Evolutionary conservation across 805 yeast genomes (phyloP).

Genomic region (Barnettozyma salicaria): DNA sequence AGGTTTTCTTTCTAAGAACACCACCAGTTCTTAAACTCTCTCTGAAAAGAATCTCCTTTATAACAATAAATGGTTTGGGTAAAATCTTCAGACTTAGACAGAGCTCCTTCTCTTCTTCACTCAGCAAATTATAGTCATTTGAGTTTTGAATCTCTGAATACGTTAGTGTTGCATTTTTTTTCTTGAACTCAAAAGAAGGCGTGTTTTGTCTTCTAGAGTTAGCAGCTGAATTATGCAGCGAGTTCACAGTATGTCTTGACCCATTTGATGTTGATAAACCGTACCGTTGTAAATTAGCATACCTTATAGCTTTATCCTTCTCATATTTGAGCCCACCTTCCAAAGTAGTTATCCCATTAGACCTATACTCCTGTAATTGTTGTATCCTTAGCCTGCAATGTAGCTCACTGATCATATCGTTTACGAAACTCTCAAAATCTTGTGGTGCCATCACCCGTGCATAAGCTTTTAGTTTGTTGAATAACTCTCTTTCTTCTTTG

Average conservation of each 20-base stretch:
- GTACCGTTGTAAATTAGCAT: conserved; percentile 53
- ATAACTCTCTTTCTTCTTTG: conserved; percentile 84
- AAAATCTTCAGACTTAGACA: conserved; percentile 78
- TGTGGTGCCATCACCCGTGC: conserved; percentile 73
- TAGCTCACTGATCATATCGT: conserved; percentile 71
- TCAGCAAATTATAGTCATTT: conserved; percentile 73
- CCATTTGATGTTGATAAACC: conserved; percentile 28
- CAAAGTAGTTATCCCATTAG: conserved; percentile 76
- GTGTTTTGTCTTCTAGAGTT: conserved; percentile 18
- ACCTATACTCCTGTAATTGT: conserved; percentile 90
- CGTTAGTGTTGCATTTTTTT: conserved; percentile 38
- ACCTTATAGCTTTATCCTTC: conserved; percentile 72
- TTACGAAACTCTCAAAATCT: conserved; percentile 72
- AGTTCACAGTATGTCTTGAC: conserved; percentile 30
- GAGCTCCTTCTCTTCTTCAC: conserved; percentile 81
- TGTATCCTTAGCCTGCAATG: conserved; percentile 75
- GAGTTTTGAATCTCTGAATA: conserved; percentile 70
- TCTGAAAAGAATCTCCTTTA: conserved; percentile 82
- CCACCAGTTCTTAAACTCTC: conserved; percentile 87
- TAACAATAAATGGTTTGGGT: conserved; percentile 92
- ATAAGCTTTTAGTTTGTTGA: conserved; percentile 69
- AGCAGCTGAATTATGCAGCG: conserved; percentile 21
- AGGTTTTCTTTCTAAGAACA: conserved; percentile 69
- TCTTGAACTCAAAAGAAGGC: conserved; percentile 16
- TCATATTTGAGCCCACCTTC: conserved; percentile 85